Conservation (phyloP, 768 basidiomycete genomes). For the Amylocystis lapponica region DNA sequence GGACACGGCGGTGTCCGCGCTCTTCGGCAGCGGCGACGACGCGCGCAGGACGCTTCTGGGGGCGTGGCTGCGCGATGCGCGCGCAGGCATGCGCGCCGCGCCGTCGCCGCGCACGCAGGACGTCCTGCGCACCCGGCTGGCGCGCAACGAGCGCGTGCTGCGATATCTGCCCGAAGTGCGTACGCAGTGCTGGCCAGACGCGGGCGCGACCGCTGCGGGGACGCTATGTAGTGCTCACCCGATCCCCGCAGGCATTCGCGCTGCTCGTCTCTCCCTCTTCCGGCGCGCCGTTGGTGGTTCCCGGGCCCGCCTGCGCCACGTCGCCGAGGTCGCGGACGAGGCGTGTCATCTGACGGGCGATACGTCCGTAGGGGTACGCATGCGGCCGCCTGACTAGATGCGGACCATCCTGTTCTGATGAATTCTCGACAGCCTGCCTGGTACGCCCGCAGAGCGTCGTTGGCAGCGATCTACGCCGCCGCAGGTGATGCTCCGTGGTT, state of each 20-base stretch:
- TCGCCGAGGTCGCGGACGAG: constrained; percentile 56
- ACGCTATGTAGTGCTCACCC: too few relatives aligned
- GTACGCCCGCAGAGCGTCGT: constrained; percentile 62
- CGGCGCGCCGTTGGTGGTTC: constrained; percentile 50
- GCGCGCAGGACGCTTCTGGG: constrained; percentile 58
- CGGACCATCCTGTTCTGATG: too few relatives aligned
- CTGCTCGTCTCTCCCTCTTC: constrained; percentile 51
- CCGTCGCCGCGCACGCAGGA: constrained; percentile 36
- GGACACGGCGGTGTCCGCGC: constrained; percentile 61
- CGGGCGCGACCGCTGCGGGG: too few relatives aligned
- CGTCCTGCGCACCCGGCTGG: constrained; percentile 50
- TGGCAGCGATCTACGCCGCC: constrained; percentile 67
- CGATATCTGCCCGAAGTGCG: constrained; percentile 61
- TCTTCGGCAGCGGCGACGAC: constrained; percentile 67
- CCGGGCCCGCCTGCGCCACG: constrained; percentile 58
- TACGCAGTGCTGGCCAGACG: background rate
- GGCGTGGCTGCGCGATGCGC: constrained; percentile 72
- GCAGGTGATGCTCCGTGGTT: constrained; percentile 40
- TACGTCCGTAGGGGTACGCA: constrained; percentile 49
- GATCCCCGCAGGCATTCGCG: constrained; percentile 56
- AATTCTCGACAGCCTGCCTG: constrained; percentile 55
- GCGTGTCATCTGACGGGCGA: constrained; percentile 60
- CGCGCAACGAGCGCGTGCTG: constrained; percentile 64
- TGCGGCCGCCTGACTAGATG: too few relatives aligned
- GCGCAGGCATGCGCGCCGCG: constrained; percentile 39